A percentile compares a stretch with the other conserved stretches of the same genome.
These are phyloP conservation scores for Pythium folliculosum DNA, from an alignment of 352 stramenopile genomes.

Conservation along the genomic window DNA sequence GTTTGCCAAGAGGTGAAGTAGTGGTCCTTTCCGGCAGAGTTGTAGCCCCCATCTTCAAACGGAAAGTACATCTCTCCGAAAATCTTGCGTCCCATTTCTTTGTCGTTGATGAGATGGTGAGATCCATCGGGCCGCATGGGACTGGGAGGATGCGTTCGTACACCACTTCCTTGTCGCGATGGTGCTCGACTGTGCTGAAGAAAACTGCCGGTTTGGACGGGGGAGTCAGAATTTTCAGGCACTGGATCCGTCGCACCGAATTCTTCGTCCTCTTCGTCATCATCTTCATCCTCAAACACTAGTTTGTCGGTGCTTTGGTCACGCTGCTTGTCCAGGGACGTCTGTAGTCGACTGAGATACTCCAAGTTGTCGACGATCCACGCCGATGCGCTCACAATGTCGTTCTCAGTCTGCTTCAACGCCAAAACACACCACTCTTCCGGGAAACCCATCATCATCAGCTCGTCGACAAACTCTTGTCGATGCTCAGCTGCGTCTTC, in stretches of 20 bases:
- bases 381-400: slow-evolving; percentile 88
- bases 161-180: neutral
- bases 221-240: neutral
- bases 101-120: slow-evolving; percentile 51
- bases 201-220: neutral
- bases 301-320: slow-evolving; percentile 39
- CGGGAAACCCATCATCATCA: slow-evolving; percentile 93
- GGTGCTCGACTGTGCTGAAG: neutral
- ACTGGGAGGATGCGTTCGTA: slow-evolving; percentile 1
- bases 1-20: slow-evolving; percentile 31
- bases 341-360: slow-evolving; percentile 85
- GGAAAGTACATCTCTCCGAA: slow-evolving; percentile 89
- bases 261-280: neutral
- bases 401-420: slow-evolving; percentile 90
- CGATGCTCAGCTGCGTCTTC: slow-evolving; percentile 51
- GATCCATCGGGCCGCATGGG: slow-evolving; percentile 13
- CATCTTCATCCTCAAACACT: slow-evolving; percentile 70
- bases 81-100: slow-evolving; percentile 80
- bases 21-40: slow-evolving; percentile 46
- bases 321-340: slow-evolving; percentile 68
- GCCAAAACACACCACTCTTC: slow-evolving; percentile 92
- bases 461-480: slow-evolving; percentile 87
- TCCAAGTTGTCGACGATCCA: slow-evolving; percentile 95
- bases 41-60: slow-evolving; percentile 76
- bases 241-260: neutral